Percentiles rank a stretch among this genome's conserved stretches.
Evolutionary conservation across 495 filamentous ascomycete species (phyloP).

Genomic region (Daldinia decipiens): DNA sequence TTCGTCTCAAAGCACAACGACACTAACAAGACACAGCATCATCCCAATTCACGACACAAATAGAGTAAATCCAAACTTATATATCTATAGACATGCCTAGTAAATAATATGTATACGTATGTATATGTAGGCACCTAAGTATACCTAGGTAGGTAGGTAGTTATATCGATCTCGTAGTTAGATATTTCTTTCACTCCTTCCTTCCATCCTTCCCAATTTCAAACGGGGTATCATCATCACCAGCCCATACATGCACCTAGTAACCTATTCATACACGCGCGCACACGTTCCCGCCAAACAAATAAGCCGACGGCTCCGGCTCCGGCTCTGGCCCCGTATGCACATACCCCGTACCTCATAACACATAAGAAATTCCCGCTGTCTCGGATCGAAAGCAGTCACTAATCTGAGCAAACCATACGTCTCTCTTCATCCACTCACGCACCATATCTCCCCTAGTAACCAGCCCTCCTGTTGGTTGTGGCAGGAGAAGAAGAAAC

Average conservation of each 20-base stretch:
- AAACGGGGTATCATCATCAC: constrained; percentile 37
- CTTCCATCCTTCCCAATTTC: constrained; percentile 9
- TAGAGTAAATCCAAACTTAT: too few species aligned
- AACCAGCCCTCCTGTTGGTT: neutral
- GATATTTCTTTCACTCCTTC: neutral
- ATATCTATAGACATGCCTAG: neutral
- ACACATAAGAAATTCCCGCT: constrained; percentile 30
- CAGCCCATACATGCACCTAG: constrained; percentile 26
- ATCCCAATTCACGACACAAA: too few species aligned
- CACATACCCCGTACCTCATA: constrained; percentile 11
- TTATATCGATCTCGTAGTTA: neutral
- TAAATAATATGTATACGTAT: constrained; percentile 7
- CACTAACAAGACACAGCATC: too few species aligned
- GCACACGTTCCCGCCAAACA: constrained; percentile 14
- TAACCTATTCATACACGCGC: constrained; percentile 21
- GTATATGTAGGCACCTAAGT: too few species aligned
- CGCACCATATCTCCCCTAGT: neutral
- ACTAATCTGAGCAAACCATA: neutral
- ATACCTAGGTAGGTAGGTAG: too few species aligned
- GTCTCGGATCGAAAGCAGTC: neutral
- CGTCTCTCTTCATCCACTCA: neutral
- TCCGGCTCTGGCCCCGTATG: constrained; percentile 5
- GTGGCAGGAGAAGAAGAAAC: neutral
- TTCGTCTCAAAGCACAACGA: too few species aligned
- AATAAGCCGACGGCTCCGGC: constrained; percentile 8